Percentiles rank a stretch among this genome's conserved stretches.
Evolutionary conservation across 768 basidiomycete genomes (phyloP).

Genomic region (Amanita inopinata): DNA sequence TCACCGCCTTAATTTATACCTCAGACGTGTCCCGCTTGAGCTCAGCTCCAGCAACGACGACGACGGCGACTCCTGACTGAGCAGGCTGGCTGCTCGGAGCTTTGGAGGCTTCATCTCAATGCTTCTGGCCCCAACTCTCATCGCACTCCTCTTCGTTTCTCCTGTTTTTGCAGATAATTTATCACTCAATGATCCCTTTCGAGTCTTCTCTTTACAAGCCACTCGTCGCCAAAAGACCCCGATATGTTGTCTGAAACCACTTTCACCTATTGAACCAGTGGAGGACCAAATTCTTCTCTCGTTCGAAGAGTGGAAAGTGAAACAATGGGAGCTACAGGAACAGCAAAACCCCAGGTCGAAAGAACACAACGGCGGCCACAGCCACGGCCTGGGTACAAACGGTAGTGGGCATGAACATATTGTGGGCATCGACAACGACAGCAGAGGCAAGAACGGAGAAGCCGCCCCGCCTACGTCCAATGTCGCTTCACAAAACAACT

Average conservation of each 20-base stretch:
- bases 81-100: too few species aligned
- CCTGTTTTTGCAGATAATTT: constrained; percentile 11
- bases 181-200: constrained; percentile 51
- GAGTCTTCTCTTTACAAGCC: constrained; percentile 38
- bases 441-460: constrained; percentile 2
- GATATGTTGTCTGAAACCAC: constrained; percentile 59
- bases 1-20: too few species aligned
- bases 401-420: background rate
- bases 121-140: background rate
- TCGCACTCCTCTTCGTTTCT: background rate
- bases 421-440: background rate
- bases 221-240: constrained; percentile 45
- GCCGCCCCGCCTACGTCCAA: background rate
- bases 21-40: background rate
- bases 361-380: constrained; percentile 8
- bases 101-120: background rate
- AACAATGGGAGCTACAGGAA: constrained; percentile 35
- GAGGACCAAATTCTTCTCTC: constrained; percentile 65
- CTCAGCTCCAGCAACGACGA: background rate
- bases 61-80: too few species aligned
- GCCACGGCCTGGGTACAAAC: background rate
- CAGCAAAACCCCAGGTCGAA: constrained; percentile 20
- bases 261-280: constrained; percentile 33
- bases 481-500: constrained; percentile 9
- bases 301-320: constrained; percentile 86